Evolutionary conservation across 371 early-diverging fungal genomes (phyloP), one percentile per base, ranked within the genome.

Genomic region (Mortierella sp.): DNA sequence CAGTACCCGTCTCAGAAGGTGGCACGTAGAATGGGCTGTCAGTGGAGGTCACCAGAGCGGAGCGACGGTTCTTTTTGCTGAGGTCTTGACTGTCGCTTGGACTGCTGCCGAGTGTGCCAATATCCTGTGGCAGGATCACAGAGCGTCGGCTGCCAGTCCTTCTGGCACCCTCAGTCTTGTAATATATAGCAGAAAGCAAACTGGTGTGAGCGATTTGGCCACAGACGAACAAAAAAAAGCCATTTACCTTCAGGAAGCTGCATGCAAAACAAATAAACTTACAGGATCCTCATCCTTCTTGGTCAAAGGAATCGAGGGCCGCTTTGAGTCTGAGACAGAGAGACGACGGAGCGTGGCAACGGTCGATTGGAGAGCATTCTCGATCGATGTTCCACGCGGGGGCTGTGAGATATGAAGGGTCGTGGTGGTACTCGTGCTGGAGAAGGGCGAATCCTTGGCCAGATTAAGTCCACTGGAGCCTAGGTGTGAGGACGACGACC

Each of bases 261-360:
- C 39, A 39, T 17, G 39, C 17, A 50, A 15, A 37, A 14, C 30
- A 9, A 50, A 26, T n/a, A 15, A 42, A 55, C 64, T 61, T 76
- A 61, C 75, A 30, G 44, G 30, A 8, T 64, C 60, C 17, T 60
- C 67, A 5, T 67, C 62, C 53, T 56, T 72, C 44, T 52, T 49
- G 44, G 48, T 24, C 12, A 44, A 19, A 37, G 63, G 59, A 46
- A 67, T 53, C 7, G 50, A 31, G 23, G 76, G 70, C 21, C 70
- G 60, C 41, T 69, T 76, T 7, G 60, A 57, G 50, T 76, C 76
- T 5, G 76, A 76, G 41, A 76, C 60, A 2, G 76, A 76, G 21
- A 76, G 76, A 28, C 76, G 76, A 21, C 76, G 76, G 26, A 76
- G 59, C 6, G 76, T 76, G 11, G 76, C 76, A n/a, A 76, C 76